Evolutionary conservation across 257 asterid species (phyloP).

Genomic region (Nicotiana otophora): DNA sequence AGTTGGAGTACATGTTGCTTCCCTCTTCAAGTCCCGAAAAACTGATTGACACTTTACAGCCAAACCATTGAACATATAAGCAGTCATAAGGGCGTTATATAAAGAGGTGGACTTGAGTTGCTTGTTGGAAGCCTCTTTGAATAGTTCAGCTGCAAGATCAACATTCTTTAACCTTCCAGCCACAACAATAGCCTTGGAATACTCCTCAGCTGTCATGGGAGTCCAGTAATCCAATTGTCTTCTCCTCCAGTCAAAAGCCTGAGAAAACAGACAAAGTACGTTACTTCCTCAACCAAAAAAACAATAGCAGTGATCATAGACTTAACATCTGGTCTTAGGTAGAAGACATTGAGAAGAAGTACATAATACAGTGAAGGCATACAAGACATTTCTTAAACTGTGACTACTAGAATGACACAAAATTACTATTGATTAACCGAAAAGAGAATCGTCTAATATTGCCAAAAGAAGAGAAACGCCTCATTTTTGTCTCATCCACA

Average conservation of each 20-base stretch:
- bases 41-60: slow-evolving; percentile 47
- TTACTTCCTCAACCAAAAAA: not conserved
- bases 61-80: slow-evolving; percentile 43
- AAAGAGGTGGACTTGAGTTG: slow-evolving; percentile 39
- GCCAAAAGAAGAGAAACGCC: not conserved
- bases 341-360: not conserved
- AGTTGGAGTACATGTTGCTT: slow-evolving; percentile 50
- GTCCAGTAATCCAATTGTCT: slow-evolving; percentile 39
- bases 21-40: slow-evolving; percentile 56
- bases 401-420: not conserved
- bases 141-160: slow-evolving; percentile 63
- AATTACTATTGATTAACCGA: not conserved
- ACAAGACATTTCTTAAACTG: not conserved
- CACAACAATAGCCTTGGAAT: slow-evolving; percentile 52
- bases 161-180: slow-evolving; percentile 55
- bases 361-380: not conserved
- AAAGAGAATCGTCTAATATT: not conserved
- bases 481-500: not conserved
- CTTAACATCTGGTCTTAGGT: not conserved
- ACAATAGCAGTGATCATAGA: not conserved
- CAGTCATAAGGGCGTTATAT: slow-evolving; percentile 71
- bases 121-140: slow-evolving; percentile 55
- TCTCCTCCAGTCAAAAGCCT: slow-evolving; percentile 91
- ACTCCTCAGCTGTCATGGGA: slow-evolving; percentile 72
- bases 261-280: slow-evolving; percentile 16